Conservation (phyloP, 176 grass and related monocot genomes). For the Paspalum vaginatum region DNA sequence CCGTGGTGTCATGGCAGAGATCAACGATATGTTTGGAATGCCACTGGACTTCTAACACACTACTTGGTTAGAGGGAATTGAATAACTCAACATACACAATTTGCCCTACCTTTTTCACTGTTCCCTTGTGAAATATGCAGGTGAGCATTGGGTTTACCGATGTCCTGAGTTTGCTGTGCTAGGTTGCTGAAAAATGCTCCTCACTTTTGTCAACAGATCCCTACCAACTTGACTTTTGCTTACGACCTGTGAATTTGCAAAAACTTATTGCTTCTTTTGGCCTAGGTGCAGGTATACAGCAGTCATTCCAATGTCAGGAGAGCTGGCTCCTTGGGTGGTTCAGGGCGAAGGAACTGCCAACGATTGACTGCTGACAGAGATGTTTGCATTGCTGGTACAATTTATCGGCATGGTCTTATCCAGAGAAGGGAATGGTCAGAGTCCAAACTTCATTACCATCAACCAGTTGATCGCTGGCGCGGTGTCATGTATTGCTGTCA, state of each 20-base stretch:
- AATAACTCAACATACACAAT: slow-evolving; percentile 4
- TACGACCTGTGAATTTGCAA: not conserved
- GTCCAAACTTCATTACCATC: not conserved
- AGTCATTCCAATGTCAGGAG: not conserved
- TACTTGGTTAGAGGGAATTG: not conserved
- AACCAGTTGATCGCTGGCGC: not conserved
- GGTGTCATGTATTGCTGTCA: not conserved
- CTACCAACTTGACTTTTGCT: not conserved
- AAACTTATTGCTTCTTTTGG: not conserved
- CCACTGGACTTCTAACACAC: slow-evolving; percentile 68
- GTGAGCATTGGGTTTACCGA: slow-evolving; percentile 8
- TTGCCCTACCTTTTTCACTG: not conserved
- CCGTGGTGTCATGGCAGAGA: slow-evolving; percentile 76
- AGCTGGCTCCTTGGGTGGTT: slow-evolving; percentile 43
- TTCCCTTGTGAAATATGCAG: slow-evolving; percentile 30
- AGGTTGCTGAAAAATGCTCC: not conserved
- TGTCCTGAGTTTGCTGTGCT: not conserved
- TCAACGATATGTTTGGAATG: slow-evolving; percentile 89
- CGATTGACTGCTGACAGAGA: slow-evolving; percentile 48
- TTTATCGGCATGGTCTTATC: slow-evolving; percentile 47
- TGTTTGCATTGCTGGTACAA: slow-evolving; percentile 34
- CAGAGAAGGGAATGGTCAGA: not conserved
- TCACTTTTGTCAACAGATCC: not conserved
- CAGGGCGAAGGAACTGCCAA: slow-evolving; percentile 57
- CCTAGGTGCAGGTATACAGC: not conserved